Evolutionary conservation across 495 filamentous ascomycete species (phyloP).

Genomic region (Lepidopterella palustris): DNA sequence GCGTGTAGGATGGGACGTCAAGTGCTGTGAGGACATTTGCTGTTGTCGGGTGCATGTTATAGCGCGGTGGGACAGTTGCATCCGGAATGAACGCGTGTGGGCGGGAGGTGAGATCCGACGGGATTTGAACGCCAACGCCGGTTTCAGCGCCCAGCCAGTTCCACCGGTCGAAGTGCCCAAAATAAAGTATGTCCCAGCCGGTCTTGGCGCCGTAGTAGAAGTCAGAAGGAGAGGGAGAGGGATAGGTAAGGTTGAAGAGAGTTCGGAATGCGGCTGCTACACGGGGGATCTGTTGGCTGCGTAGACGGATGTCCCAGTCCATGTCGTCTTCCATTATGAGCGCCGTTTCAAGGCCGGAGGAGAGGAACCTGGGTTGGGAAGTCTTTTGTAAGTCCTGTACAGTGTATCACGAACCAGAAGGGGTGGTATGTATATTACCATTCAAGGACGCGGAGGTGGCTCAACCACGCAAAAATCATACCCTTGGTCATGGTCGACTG

Average conservation of each 20-base stretch:
- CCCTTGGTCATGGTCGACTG: constrained; percentile 24
- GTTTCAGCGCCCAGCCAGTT: constrained; percentile 21
- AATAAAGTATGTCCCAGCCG: constrained; percentile 40
- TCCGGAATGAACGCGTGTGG: constrained; percentile 19
- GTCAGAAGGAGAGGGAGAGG: not conserved
- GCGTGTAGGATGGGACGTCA: constrained; percentile 26
- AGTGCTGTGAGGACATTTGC: constrained; percentile 18
- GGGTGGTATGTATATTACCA: constrained; percentile 20
- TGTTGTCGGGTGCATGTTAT: constrained; percentile 20
- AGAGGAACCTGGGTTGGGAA: constrained; percentile 30
- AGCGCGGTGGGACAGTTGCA: constrained; percentile 20
- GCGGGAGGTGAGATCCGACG: constrained; percentile 9
- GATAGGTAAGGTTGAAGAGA: constrained; percentile 5
- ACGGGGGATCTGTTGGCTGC: constrained; percentile 24
- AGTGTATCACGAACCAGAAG: not conserved
- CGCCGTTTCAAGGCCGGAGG: constrained; percentile 36
- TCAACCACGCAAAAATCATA: constrained; percentile 30
- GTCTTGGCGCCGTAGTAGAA: constrained; percentile 28
- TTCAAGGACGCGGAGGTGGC: constrained; percentile 30
- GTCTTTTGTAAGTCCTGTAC: not conserved
- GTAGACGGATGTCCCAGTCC: constrained; percentile 39
- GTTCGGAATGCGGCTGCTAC: constrained; percentile 24
- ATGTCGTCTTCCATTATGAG: constrained; percentile 45
- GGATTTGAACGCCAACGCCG: constrained; percentile 7
- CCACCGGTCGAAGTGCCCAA: constrained; percentile 41